A percentile compares a stretch with the other conserved stretches of the same genome.
These are phyloP conservation scores for Patellifolia procumbens DNA, from an alignment of 179 eudicot species.

Conservation along the genomic window DNA sequence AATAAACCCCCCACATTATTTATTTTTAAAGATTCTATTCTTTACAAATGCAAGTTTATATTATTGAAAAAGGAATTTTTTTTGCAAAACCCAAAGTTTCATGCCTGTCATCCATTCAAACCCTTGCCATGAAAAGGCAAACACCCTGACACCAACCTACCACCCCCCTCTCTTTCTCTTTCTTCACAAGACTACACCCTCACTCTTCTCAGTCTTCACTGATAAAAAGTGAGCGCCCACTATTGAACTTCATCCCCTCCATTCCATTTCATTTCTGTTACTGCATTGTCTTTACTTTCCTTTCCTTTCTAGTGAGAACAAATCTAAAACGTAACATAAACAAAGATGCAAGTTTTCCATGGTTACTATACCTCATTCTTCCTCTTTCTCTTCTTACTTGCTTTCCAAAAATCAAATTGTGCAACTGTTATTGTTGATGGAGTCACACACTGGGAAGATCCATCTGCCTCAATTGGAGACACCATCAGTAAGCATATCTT, in stretches of 20 bases:
- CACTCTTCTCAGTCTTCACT: too few species aligned
- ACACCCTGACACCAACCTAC: constrained; percentile 38
- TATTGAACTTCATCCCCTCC: neutral
- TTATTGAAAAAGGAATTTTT: neutral
- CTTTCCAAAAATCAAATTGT: constrained; percentile 35
- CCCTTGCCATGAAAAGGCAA: constrained; percentile 39
- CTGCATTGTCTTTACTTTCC: constrained; percentile 6
- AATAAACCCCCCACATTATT: too few species aligned
- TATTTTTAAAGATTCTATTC: too few species aligned
- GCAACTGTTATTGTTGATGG: constrained; percentile 74
- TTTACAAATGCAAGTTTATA: too few species aligned
- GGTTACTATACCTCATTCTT: constrained; percentile 8
- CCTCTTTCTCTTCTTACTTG: constrained; percentile 23
- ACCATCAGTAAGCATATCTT: constrained; percentile 53
- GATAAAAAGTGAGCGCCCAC: constrained; percentile 25
- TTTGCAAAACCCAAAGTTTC: constrained; percentile 18
- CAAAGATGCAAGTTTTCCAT: constrained; percentile 17
- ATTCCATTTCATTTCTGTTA: constrained; percentile 3
- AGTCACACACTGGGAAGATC: constrained; percentile 60
- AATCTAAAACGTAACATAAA: neutral
- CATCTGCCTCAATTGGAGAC: constrained; percentile 66
- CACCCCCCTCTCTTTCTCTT: constrained; percentile 10
- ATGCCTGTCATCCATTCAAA: constrained; percentile 40
- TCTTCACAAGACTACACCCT: constrained; percentile 33
- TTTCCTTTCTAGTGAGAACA: neutral